phyloP scores from a whole-genome alignment of 2,329 filamentous ascomycete genomes.

The Diaporthe amygdali region DNA sequence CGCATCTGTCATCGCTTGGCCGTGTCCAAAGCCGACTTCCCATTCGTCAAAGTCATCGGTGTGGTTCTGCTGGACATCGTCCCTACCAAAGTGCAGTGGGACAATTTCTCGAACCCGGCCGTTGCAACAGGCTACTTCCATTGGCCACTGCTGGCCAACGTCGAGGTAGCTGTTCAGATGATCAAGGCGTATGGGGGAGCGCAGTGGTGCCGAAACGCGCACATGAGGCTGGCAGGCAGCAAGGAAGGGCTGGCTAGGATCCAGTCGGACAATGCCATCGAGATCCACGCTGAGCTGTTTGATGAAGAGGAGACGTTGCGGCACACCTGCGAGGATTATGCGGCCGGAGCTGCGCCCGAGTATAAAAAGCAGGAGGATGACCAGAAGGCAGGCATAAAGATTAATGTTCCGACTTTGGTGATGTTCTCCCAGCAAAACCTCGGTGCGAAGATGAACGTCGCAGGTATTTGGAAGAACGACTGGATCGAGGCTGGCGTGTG shows the following conservation, averaged over 20 bases:
- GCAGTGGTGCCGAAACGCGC: conserved; percentile 39
- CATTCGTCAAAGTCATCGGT: conserved; percentile 41
- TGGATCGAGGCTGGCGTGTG: conserved; percentile 43
- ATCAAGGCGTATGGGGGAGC: conserved; percentile 47
- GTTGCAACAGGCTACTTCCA: conserved; percentile 48
- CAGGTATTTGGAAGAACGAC: conserved; percentile 45
- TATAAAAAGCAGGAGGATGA: conserved; percentile 48
- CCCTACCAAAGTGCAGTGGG: conserved; percentile 52
- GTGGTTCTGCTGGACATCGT: conserved; percentile 54
- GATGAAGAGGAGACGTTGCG: conserved; percentile 45
- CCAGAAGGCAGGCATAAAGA: conserved; percentile 47
- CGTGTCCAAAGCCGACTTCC: conserved; percentile 41
- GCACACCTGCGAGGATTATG: conserved; percentile 52
- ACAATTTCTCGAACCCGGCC: conserved; percentile 41
- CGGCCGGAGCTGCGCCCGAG: conserved; percentile 47
- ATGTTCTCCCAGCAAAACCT: conserved; percentile 48
- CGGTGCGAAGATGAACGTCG: conserved; percentile 48
- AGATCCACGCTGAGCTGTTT: conserved; percentile 49
- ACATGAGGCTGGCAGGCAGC: conserved; percentile 37
- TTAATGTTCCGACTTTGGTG: conserved; percentile 46
- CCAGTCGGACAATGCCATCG: conserved; percentile 42
- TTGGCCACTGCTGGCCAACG: conserved; percentile 56
- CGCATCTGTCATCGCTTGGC: conserved; percentile 54
- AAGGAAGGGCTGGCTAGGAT: conserved; percentile 27
- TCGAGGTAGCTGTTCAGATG: conserved; percentile 46